Percentiles rank a stretch among this genome's conserved stretches.
Evolutionary conservation across 2,329 filamentous ascomycete genomes (phyloP).

Genomic region (Colletotrichum brevisporum): DNA sequence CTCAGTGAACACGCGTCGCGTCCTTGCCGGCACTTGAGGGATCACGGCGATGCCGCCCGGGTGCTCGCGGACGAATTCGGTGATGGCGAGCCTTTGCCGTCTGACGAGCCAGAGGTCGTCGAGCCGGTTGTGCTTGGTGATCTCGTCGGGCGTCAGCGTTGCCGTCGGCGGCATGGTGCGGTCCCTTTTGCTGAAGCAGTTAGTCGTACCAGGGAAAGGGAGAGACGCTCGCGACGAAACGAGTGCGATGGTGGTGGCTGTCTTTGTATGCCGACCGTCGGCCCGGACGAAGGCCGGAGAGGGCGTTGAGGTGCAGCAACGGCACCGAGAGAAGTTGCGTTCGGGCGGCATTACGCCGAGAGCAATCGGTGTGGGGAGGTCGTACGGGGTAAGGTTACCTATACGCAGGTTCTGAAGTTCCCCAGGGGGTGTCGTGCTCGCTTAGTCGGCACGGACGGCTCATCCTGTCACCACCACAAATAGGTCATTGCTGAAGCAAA

Average conservation of each 20-base stretch:
- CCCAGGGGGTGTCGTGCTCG: slow-evolving; percentile 19
- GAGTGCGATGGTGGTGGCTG: not conserved
- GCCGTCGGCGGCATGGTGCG: slow-evolving; percentile 33
- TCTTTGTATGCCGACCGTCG: slow-evolving; percentile 20
- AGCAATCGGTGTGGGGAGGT: slow-evolving; percentile 13
- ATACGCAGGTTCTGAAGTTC: slow-evolving; percentile 7
- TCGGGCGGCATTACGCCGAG: slow-evolving; percentile 37
- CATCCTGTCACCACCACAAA: slow-evolving; percentile 15
- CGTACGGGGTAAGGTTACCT: not conserved
- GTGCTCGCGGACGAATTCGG: slow-evolving; percentile 68
- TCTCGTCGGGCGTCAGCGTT: slow-evolving; percentile 56
- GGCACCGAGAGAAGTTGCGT: slow-evolving; percentile 18
- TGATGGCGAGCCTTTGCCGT: slow-evolving; percentile 76
- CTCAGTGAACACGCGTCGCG: slow-evolving; percentile 66
- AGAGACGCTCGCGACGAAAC: not conserved
- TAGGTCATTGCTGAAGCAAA: slow-evolving; percentile 5
- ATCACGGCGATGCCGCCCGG: slow-evolving; percentile 59
- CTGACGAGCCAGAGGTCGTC: slow-evolving; percentile 75
- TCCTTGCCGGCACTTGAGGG: slow-evolving; percentile 65
- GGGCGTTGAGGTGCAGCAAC: slow-evolving; percentile 10
- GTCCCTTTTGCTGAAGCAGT: not conserved
- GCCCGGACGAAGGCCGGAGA: slow-evolving; percentile 20
- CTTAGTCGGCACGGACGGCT: slow-evolving; percentile 30
- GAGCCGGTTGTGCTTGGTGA: slow-evolving; percentile 61
- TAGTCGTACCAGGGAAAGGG: too few relatives aligned